Conservation (phyloP, 2,329 filamentous ascomycete genomes). For the Aspergillus tanneri region DNA sequence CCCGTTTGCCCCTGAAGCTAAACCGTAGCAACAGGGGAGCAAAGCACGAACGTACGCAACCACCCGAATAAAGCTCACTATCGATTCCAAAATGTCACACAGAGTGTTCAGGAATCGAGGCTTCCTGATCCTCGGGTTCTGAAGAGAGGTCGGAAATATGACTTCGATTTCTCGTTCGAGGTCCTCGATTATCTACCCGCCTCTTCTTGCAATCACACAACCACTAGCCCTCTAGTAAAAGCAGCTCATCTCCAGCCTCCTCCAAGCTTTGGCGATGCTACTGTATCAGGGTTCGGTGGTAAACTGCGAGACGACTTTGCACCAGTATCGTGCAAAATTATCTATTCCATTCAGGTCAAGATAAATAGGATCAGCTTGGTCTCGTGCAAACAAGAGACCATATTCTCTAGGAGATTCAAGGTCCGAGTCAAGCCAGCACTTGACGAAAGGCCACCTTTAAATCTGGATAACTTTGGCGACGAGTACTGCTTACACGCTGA, state of each 20-base stretch:
- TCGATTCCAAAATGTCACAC: conserved; percentile 9
- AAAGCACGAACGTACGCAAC: conserved; percentile 8
- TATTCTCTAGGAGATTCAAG: conserved; percentile 14
- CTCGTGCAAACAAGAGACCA: conserved; percentile 1
- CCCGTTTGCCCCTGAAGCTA: not conserved
- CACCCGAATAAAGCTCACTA: conserved; percentile 6
- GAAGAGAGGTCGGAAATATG: conserved; percentile 2
- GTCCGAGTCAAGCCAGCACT: conserved; percentile 15
- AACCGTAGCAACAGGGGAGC: conserved; percentile 7
- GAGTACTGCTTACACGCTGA: conserved; percentile 8
- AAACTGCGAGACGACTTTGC: conserved; percentile 19
- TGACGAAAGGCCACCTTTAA: conserved; percentile 5
- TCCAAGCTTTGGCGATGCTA: conserved; percentile 18
- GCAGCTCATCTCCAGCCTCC: conserved; percentile 17
- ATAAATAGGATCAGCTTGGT: conserved; percentile 8
- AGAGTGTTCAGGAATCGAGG: not conserved
- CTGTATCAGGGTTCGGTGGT: conserved; percentile 17
- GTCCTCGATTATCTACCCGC: conserved; percentile 14
- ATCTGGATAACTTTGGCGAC: not conserved
- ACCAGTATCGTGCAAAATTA: conserved; percentile 13
- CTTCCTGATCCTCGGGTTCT: conserved; percentile 9
- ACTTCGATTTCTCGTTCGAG: conserved; percentile 8
- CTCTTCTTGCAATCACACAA: conserved; percentile 4
- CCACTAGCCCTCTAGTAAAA: conserved; percentile 7
- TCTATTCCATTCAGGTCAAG: conserved; percentile 12